A percentile compares a stretch with the other conserved stretches of the same genome.
Conservation (phyloP, 1,284 basidiomycete species). For the Cutaneotrichosporon cyanovorans region DNA sequence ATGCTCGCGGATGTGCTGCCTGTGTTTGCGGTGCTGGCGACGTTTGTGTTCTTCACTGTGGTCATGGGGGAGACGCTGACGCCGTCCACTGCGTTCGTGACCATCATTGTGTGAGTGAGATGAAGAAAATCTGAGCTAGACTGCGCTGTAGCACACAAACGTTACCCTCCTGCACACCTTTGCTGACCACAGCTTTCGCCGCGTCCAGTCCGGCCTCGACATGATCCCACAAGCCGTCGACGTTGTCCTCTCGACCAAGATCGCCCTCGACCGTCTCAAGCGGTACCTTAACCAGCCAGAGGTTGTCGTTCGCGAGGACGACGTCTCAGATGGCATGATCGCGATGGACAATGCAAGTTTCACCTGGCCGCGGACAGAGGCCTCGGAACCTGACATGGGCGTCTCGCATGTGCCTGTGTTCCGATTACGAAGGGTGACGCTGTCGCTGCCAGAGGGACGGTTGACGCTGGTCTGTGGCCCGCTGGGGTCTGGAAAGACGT, state of each 20-base stretch:
- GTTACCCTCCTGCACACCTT: too few species aligned
- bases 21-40: conserved; percentile 30
- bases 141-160: too few species aligned
- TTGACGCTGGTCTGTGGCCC: conserved; percentile 42
- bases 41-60: conserved; percentile 41
- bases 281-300: conserved; percentile 36
- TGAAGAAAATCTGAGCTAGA: conserved; percentile 2
- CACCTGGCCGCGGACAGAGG: conserved; percentile 29
- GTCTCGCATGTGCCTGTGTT: conserved; percentile 13
- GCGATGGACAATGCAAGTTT: conserved; percentile 28
- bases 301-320: conserved; percentile 18
- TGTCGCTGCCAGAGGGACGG: conserved; percentile 28
- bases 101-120: conserved; percentile 29
- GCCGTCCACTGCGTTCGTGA: conserved; percentile 41
- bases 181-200: conserved; percentile 16
- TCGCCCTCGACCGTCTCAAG: conserved; percentile 35
- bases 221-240: conserved; percentile 30
- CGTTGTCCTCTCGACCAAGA: conserved; percentile 26
- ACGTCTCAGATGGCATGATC: conserved; percentile 19
- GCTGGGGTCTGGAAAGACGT: conserved; percentile 42
- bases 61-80: conserved; percentile 30
- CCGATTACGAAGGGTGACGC: conserved; percentile 23
- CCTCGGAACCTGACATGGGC: not conserved
- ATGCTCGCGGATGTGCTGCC: conserved; percentile 37
- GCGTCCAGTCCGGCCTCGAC: conserved; percentile 21